Base-by-base conservation (phyloP, 1,284 basidiomycete genomes). In the Malassezia obtusa region DNA sequence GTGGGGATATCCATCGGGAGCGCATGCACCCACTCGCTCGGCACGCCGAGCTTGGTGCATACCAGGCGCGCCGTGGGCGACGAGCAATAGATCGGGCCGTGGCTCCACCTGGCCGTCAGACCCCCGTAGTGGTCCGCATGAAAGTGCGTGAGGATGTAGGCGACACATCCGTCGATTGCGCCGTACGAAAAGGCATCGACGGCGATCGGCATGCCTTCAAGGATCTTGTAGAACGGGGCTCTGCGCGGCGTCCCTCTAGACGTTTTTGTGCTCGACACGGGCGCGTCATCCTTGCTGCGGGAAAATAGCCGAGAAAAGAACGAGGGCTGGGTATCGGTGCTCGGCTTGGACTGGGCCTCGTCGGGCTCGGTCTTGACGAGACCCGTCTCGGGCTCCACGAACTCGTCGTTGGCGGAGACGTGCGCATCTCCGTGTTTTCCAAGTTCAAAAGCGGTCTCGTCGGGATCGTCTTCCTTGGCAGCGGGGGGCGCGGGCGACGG, bases 131-230 rank as follows among this genome's bases (percentile, higher is more conserved):
- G 67, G 25, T 71, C 87, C 84, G 62, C 60, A 50, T 73, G 71
- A 33, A 70, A 71, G 39, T 73, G 69, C 10, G 67, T 89, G 59
- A 94, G 76, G 63, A 92, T 89, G 74, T 94, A 92, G 0, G 88
- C 88, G 3, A 80, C 85, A 11, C 94, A 83, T 10, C 82, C 83
- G 7, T 89, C 87, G 50, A 95, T 89, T n/a, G 79, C 78, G 2
- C 90, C 90, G 72, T 92, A 96, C 43, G 85, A 82, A 74, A 96
- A 96, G 0, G 89, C 90, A 67, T 96, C 92, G 0, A 95, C 90
- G 6, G 89, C 86, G 40, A 96, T 87, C 1, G 91, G 89, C 90
- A 96, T 95, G 2, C 94, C 92, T 61, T 89, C 86, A 60, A 98
- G 76, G n/a, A 80, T 76, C 73, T 79, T 73, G 60, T 71, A 73